These are phyloP conservation scores for Aureobasidium sp. DNA, from an alignment of 2,329 filamentous ascomycete species.

Conservation along the genomic window DNA sequence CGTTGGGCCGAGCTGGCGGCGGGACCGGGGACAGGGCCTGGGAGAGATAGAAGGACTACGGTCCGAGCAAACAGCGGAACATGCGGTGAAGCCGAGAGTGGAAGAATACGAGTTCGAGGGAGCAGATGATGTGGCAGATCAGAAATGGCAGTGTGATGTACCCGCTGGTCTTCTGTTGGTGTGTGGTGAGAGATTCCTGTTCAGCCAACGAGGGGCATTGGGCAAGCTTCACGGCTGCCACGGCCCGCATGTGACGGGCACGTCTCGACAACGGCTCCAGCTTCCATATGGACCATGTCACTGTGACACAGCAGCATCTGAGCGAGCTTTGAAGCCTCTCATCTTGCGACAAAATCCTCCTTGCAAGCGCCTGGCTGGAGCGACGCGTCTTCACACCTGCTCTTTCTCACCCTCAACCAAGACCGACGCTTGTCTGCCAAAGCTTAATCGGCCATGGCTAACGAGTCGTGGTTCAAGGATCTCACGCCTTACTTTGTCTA, in stretches of 20 bases:
- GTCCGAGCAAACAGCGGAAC: not conserved
- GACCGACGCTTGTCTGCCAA: not conserved
- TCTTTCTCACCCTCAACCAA: not conserved
- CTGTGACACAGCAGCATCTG: not conserved
- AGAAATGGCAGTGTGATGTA: not conserved
- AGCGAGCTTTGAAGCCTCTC: not conserved
- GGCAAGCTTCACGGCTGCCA: constrained; percentile 1
- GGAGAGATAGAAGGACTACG: not conserved
- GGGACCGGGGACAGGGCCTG: not conserved
- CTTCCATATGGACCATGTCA: constrained; percentile 4
- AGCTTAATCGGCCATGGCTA: constrained; percentile 27
- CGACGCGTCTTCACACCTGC: not conserved
- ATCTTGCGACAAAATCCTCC: not conserved
- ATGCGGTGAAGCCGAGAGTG: not conserved
- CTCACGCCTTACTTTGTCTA: constrained; percentile 72
- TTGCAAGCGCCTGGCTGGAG: not conserved
- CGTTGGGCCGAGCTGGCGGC: constrained; percentile 2
- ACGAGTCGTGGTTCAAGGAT: constrained; percentile 35
- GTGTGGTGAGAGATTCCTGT: not conserved
- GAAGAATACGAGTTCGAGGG: not conserved
- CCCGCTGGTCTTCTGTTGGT: not conserved
- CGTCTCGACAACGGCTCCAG: not conserved
- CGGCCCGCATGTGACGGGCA: constrained; percentile 1
- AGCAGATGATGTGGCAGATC: not conserved
- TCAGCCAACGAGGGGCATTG: not conserved